These are phyloP conservation scores for Paxillus ammoniavirescens DNA, from an alignment of 768 basidiomycete genomes.

Conservation along the genomic window DNA sequence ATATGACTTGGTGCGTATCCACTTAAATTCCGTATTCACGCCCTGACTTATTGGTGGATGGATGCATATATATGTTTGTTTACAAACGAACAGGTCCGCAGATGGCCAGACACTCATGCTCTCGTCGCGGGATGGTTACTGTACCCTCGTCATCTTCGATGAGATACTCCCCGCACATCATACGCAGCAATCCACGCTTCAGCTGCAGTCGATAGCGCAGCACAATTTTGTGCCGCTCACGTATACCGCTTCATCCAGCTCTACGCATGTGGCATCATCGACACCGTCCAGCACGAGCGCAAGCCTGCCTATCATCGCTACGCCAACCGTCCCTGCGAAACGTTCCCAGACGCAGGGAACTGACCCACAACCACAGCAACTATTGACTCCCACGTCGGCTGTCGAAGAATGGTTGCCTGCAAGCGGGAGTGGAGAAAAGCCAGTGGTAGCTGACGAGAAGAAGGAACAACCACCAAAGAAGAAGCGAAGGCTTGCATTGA, in stretches of 20 bases:
- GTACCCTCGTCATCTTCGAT: constrained; percentile 92
- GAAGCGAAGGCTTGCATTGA: constrained; percentile 78
- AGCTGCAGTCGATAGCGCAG: constrained; percentile 88
- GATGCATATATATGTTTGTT: neutral
- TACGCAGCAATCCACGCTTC: constrained; percentile 88
- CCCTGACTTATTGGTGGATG: constrained; percentile 3
- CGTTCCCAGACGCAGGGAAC: constrained; percentile 33
- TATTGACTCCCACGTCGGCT: constrained; percentile 29
- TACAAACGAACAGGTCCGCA: constrained; percentile 66
- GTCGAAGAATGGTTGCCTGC: constrained; percentile 21
- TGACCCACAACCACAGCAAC: constrained; percentile 10
- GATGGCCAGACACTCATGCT: constrained; percentile 93
- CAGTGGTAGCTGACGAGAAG: constrained; percentile 16
- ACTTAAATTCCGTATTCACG: neutral
- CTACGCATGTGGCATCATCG: constrained; percentile 18
- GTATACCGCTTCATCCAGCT: constrained; percentile 15
- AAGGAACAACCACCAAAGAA: constrained; percentile 72
- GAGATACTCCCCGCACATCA: constrained; percentile 87
- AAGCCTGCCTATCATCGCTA: constrained; percentile 30
- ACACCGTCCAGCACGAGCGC: constrained; percentile 35
- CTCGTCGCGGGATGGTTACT: constrained; percentile 94
- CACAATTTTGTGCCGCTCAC: constrained; percentile 71
- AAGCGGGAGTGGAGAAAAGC: constrained; percentile 10
- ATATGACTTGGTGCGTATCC: constrained; percentile 82
- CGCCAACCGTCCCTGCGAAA: constrained; percentile 33